These are phyloP conservation scores for Conticribra weissflogii DNA, from an alignment of 108 stramenopile genomes.

Conservation along the genomic window DNA sequence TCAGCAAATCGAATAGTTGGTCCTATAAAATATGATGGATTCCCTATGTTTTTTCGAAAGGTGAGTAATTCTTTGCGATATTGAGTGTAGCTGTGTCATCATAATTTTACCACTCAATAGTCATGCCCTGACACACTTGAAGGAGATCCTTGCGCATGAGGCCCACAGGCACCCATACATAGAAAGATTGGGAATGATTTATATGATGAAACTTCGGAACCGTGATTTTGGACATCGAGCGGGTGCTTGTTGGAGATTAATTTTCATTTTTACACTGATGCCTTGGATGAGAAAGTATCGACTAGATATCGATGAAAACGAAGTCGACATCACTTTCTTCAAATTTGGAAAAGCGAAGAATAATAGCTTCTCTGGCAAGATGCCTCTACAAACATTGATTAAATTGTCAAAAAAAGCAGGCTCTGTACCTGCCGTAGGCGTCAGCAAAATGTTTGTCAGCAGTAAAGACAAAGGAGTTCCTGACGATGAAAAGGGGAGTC, in stretches of 20 bases:
- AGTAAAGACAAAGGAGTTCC: neutral
- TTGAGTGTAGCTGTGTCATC: neutral
- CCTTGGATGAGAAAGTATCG: slow-evolving; percentile 46
- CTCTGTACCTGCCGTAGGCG: neutral
- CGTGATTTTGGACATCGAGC: slow-evolving; percentile 33
- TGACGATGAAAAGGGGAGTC: neutral
- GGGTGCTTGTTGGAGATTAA: slow-evolving; percentile 44
- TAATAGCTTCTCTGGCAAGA: neutral
- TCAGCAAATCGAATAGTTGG: slow-evolving; percentile 12
- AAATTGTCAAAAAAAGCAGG: neutral
- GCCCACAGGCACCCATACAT: slow-evolving; percentile 61
- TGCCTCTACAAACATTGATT: neutral
- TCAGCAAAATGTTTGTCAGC: neutral
- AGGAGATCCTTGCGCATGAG: slow-evolving; percentile 19
- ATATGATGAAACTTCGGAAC: slow-evolving; percentile 47
- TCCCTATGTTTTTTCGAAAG: neutral
- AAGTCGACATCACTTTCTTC: neutral
- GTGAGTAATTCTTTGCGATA: neutral
- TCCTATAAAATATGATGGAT: slow-evolving; percentile 7
- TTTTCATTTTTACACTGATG: slow-evolving; percentile 54
- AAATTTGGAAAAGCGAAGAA: neutral
- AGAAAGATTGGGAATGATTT: slow-evolving; percentile 45
- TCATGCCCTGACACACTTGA: too few relatives aligned
- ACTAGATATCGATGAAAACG: neutral
- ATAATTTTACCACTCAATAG: too few relatives aligned